A percentile compares a stretch with the other conserved stretches of the same genome.
These are phyloP conservation scores for Colletotrichum agaves DNA, from an alignment of 2,329 filamentous ascomycete species.

Conservation along the genomic window DNA sequence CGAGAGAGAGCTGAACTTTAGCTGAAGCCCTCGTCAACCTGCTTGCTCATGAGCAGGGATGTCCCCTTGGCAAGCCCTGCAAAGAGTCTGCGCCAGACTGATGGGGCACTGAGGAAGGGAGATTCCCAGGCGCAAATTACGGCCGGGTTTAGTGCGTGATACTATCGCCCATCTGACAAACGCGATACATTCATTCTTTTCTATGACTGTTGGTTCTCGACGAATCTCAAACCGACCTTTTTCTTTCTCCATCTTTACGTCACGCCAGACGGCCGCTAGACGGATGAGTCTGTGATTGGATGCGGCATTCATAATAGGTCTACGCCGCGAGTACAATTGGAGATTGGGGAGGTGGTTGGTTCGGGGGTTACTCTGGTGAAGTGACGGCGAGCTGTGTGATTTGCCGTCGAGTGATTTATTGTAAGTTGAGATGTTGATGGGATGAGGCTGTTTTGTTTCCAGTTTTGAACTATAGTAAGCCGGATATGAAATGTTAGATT, in stretches of 20 bases:
- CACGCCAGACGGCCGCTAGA: background rate
- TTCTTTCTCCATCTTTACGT: background rate
- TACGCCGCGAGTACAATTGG: slow-evolving; percentile 14
- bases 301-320: background rate
- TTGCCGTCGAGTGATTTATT: slow-evolving; percentile 4
- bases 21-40: background rate
- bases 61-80: background rate
- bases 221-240: background rate
- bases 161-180: too few relatives aligned
- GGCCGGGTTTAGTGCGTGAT: too few relatives aligned
- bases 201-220: slow-evolving; percentile 20
- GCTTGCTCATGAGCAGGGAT: background rate
- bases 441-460: slow-evolving; percentile 9
- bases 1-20: slow-evolving; percentile 30
- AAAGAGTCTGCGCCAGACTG: too few relatives aligned
- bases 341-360: background rate
- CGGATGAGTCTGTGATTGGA: background rate
- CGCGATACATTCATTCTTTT: slow-evolving; percentile 39
- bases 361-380: background rate
- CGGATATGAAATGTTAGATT: background rate
- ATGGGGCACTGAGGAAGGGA: too few relatives aligned
- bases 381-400: slow-evolving; percentile 1
- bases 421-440: background rate
- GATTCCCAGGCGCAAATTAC: too few relatives aligned
- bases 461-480: slow-evolving; percentile 9